These are phyloP conservation scores for Gamarada debralockiae DNA, from an alignment of 495 filamentous ascomycete genomes.

Conservation along the genomic window DNA sequence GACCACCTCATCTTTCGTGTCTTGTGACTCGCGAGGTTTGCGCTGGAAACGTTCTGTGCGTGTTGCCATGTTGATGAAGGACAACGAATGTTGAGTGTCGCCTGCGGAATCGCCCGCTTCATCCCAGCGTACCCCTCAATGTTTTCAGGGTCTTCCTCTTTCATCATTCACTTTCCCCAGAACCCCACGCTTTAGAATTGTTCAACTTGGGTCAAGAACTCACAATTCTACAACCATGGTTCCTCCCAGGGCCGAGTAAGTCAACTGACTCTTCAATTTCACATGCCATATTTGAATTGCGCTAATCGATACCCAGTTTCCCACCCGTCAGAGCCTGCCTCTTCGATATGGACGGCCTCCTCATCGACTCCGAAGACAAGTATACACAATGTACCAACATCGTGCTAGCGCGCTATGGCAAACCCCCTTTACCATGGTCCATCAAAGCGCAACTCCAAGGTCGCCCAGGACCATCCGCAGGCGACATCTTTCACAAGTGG, in stretches of 20 bases:
- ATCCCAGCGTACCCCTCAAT: not conserved
- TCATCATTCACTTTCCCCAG: not conserved
- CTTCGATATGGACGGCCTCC: conserved; percentile 97
- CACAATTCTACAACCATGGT: too few relatives aligned
- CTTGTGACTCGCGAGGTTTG: conserved; percentile 10
- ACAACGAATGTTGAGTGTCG: not conserved
- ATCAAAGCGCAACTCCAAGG: conserved; percentile 95
- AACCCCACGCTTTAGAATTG: too few relatives aligned
- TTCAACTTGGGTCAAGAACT: not conserved
- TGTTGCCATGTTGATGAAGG: conserved; percentile 5
- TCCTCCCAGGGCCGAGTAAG: not conserved
- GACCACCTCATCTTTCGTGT: not conserved
- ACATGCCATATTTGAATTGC: too few relatives aligned
- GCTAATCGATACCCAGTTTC: too few relatives aligned
- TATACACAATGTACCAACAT: conserved; percentile 83
- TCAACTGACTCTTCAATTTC: not conserved
- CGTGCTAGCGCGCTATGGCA: conserved; percentile 69
- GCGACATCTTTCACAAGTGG: conserved; percentile 58
- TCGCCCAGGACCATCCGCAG: conserved; percentile 69
- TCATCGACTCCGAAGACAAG: conserved; percentile 90
- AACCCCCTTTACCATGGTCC: conserved; percentile 76
- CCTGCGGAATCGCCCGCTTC: conserved; percentile 14
- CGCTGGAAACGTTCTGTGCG: conserved; percentile 30
- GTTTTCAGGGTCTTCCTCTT: not conserved
- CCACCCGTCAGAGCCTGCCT: conserved; percentile 87